A percentile compares a stretch with the other conserved stretches of the same genome.
These are phyloP conservation scores for Carex sylvatica DNA, from an alignment of 202 grass and related monocot species.

Conservation along the genomic window DNA sequence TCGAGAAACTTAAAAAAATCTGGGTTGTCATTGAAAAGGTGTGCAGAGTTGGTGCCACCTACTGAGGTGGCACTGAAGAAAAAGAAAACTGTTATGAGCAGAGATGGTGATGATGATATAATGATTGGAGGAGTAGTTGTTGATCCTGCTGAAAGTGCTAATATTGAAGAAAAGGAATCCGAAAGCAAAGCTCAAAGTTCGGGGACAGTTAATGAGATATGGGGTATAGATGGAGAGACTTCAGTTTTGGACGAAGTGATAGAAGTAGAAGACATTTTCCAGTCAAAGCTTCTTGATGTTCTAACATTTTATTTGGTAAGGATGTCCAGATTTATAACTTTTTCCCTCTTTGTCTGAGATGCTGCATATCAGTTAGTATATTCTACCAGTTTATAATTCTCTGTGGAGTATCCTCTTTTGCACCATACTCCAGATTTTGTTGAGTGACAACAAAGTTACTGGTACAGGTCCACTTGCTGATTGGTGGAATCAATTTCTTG, in stretches of 20 bases:
- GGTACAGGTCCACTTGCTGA: not conserved
- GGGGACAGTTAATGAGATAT: slow-evolving; percentile 52
- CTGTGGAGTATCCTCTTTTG: not conserved
- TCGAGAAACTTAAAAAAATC: slow-evolving; percentile 29
- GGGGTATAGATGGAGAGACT: slow-evolving; percentile 59
- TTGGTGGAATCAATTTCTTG: not conserved
- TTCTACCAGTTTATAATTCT: not conserved
- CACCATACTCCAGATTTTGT: not conserved
- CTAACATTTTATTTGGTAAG: slow-evolving; percentile 75
- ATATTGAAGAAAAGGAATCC: slow-evolving; percentile 32
- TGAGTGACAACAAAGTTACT: not conserved
- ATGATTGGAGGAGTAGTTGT: slow-evolving; percentile 48
- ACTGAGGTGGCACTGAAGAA: slow-evolving; percentile 60
- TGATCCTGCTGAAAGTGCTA: slow-evolving; percentile 29
- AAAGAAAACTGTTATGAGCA: slow-evolving; percentile 31
- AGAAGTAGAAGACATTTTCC: slow-evolving; percentile 57
- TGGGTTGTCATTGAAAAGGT: slow-evolving; percentile 40
- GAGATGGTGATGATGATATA: slow-evolving; percentile 44
- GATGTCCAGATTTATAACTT: slow-evolving; percentile 3
- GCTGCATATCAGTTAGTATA: not conserved
- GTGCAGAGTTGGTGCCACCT: slow-evolving; percentile 1
- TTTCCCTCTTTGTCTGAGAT: not conserved
- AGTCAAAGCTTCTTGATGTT: slow-evolving; percentile 82
- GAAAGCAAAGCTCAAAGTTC: slow-evolving; percentile 29
- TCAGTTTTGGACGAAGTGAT: slow-evolving; percentile 27